phyloP scores from a whole-genome alignment of 176 grass and related monocot genomes.

The Oropetium thomaeum region DNA sequence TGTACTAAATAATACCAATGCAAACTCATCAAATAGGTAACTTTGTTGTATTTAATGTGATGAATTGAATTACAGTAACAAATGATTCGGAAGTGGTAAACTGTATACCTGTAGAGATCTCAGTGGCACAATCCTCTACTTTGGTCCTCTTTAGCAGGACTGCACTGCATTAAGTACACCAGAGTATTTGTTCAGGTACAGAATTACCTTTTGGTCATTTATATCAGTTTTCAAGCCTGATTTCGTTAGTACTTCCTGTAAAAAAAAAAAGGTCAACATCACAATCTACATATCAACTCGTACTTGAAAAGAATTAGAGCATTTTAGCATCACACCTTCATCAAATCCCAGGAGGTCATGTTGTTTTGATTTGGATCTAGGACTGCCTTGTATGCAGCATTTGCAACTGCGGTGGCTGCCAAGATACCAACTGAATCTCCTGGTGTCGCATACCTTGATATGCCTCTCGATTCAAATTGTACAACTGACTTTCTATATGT shows the following conservation, averaged over 20 bases:
- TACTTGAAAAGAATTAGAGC: conserved; percentile 6
- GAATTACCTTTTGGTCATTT: conserved; percentile 35
- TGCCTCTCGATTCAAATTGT: conserved; percentile 13
- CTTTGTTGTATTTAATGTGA: background rate
- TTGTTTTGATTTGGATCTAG: conserved; percentile 58
- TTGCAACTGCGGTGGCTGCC: conserved; percentile 63
- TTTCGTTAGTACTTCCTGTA: conserved; percentile 61
- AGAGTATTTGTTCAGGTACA: conserved; percentile 49
- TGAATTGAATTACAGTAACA: background rate
- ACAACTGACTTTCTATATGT: conserved; percentile 47
- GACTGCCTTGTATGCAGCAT: conserved; percentile 63
- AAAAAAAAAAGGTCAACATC: conserved; percentile 4
- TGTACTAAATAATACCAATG: background rate
- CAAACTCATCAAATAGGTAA: background rate
- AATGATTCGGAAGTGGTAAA: background rate
- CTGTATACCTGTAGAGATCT: conserved; percentile 45
- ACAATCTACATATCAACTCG: conserved; percentile 13
- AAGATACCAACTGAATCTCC: conserved; percentile 65
- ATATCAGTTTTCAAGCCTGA: conserved; percentile 19
- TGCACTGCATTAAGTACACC: conserved; percentile 47
- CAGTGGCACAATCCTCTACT: conserved; percentile 42
- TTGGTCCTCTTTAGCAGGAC: conserved; percentile 44
- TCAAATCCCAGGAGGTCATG: conserved; percentile 43
- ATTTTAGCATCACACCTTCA: conserved; percentile 55
- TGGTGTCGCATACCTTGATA: conserved; percentile 32